These are phyloP conservation scores for Carex littledalei DNA, from an alignment of 176 grass and related monocot genomes.

Conservation along the genomic window DNA sequence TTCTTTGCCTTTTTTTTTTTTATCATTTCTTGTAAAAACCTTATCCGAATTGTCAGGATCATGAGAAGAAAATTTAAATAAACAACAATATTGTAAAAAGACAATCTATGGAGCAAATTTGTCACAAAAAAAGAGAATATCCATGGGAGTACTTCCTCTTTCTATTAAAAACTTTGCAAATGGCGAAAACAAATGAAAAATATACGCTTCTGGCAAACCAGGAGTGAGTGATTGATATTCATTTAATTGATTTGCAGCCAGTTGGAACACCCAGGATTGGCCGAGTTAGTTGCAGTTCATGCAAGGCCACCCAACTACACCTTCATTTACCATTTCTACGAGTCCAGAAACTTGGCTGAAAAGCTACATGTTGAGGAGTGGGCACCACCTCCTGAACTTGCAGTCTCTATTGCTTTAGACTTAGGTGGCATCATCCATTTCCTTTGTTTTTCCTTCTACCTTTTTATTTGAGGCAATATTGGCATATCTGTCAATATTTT, in stretches of 20 bases:
- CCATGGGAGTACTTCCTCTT: neutral
- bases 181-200: neutral
- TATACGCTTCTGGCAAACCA: neutral
- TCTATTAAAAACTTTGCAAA: neutral
- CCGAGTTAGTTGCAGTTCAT: constrained; percentile 67
- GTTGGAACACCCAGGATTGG: constrained; percentile 73
- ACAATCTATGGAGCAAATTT: too few relatives aligned
- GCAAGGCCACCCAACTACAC: constrained; percentile 82
- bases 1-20: neutral
- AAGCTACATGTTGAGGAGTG: constrained; percentile 86
- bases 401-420: constrained; percentile 59
- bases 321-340: constrained; percentile 82
- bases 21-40: neutral
- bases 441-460: neutral
- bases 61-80: too few relatives aligned
- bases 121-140: too few relatives aligned
- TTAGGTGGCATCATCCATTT: constrained; percentile 33
- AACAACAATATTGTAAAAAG: too few relatives aligned
- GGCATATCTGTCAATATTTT: neutral
- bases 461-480: neutral
- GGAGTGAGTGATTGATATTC: neutral
- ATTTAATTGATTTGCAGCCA: constrained; percentile 39
- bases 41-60: neutral
- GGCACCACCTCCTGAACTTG: constrained; percentile 54
- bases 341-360: constrained; percentile 74